Evolutionary conservation across 768 basidiomycete genomes (phyloP).

Genomic region (Kwoniella heveanensis): DNA sequence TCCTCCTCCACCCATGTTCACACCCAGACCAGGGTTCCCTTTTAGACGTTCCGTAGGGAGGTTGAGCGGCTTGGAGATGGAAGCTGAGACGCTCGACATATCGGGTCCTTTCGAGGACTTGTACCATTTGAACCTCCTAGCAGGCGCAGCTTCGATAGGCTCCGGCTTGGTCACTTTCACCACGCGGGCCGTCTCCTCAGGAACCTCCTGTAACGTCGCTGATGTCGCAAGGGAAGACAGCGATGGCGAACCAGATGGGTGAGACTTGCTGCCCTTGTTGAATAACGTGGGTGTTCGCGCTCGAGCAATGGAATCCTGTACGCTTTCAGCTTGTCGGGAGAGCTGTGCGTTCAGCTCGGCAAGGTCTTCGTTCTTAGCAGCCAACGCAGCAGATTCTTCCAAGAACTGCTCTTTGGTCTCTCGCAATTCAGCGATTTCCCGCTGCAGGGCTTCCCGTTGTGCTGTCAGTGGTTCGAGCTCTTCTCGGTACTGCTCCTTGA

Average conservation of each 20-base stretch:
- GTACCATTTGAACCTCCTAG: conserved; percentile 59
- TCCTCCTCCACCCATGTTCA: conserved; percentile 14
- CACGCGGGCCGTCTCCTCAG: conserved; percentile 56
- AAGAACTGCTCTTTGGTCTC: conserved; percentile 81
- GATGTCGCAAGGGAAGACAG: conserved; percentile 48
- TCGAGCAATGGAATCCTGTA: conserved; percentile 52
- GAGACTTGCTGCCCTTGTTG: conserved; percentile 16
- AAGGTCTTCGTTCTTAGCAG: conserved; percentile 88
- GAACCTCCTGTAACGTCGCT: conserved; percentile 52
- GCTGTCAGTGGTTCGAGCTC: conserved; percentile 82
- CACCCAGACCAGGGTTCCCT: conserved; percentile 19
- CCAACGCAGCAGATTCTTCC: conserved; percentile 88
- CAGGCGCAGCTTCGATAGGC: conserved; percentile 51
- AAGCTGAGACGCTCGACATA: conserved; percentile 41
- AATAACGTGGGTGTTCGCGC: conserved; percentile 37
- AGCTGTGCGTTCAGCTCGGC: conserved; percentile 84
- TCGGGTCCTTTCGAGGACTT: conserved; percentile 56
- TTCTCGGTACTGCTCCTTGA: conserved; percentile 82
- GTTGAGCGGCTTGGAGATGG: conserved; percentile 51
- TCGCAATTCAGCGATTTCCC: conserved; percentile 84
- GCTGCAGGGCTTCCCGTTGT: conserved; percentile 72
- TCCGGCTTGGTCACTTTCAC: conserved; percentile 53
- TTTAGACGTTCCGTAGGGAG: conserved; percentile 31
- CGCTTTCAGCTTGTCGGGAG: conserved; percentile 70
- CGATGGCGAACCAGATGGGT: conserved; percentile 51